Base-by-base conservation (phyloP, 768 basidiomycete genomes). In the Suillus brevipes region DNA sequence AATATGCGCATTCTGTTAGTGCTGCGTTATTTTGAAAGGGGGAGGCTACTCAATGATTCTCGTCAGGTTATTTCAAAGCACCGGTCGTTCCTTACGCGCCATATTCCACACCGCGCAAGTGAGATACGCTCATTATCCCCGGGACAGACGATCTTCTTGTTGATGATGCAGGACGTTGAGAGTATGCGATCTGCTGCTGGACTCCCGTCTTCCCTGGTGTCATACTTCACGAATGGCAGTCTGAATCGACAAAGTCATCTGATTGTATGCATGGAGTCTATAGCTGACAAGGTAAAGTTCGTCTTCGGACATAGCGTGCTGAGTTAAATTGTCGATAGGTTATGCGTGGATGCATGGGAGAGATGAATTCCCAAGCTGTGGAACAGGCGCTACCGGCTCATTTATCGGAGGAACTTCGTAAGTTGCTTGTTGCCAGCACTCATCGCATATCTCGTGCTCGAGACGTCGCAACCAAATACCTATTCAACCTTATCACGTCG, bases 91-190 rank as follows among this genome's bases (percentile, higher is more conserved):
- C 83, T 99, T 56, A 80, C 84, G 4, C 85, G 85, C 43, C 85
- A 88, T 70, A 85, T 96, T 43, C 83, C 89, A 1, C 76, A 88
- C 25, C 87, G 89, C 18, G 75, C 84, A 3, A 80, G 85, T 61
- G 92, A 95, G 63, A 85, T 94, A 65, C 86, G 91, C 3, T 84
- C 84, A 59, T 81, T 97, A 57, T 87, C 90, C 3, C 83, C 91
- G 6, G 91, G 93, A 0, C 95, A 97, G 74, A 83, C 92, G 63
- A 89, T 97, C 58, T 92, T 98, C 72, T 79, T 97, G 61, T 78
- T 94, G 57, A 86, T 89, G 2, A 89, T 95, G 82, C 89, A 94
- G 68, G 94, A 96, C 69, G 83, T 97, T 65, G 97, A 99, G 72
- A 85, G 85, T 61, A 88, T 95, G 84, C 89, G 96, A 20, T 90